A percentile compares a stretch with the other conserved stretches of the same genome.
Evolutionary conservation across 176 grass and related monocot genomes (phyloP).

Genomic region (Cenchrus purpureus): DNA sequence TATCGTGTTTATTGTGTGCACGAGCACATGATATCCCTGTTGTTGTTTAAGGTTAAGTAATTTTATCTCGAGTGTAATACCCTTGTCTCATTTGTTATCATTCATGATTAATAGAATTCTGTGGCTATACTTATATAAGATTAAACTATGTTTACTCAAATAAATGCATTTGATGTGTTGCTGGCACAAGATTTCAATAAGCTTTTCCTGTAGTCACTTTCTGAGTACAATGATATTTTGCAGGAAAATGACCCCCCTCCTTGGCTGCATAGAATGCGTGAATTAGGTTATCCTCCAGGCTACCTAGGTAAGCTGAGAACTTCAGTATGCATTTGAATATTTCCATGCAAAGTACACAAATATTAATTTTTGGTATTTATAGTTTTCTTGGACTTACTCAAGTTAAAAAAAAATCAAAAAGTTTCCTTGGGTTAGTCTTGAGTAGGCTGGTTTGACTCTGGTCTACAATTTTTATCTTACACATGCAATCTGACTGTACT

Average conservation of each 20-base stretch:
- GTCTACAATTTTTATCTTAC: neutral
- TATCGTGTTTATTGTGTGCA: constrained; percentile 1
- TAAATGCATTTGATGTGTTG: constrained; percentile 12
- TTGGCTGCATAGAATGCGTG: constrained; percentile 92
- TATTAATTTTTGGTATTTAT: constrained; percentile 3
- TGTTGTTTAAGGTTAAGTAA: neutral
- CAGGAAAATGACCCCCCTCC: constrained; percentile 96
- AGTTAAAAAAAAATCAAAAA: neutral
- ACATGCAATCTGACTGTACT: neutral
- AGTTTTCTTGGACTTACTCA: neutral
- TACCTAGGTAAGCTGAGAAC: constrained; percentile 74
- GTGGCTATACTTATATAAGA: constrained; percentile 17
- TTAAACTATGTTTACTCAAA: neutral
- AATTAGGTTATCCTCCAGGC: constrained; percentile 96
- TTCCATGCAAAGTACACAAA: neutral
- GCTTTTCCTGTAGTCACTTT: constrained; percentile 12
- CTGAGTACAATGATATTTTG: constrained; percentile 23
- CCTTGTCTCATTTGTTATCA: neutral
- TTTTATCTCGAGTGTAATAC: neutral
- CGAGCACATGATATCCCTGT: neutral
- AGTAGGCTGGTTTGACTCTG: neutral
- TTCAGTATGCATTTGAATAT: constrained; percentile 16
- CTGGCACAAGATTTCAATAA: neutral
- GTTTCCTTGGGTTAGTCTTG: neutral
- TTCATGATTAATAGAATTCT: neutral